Base-by-base conservation (phyloP, 345 rosid species). In the Hibiscus syriacus region DNA sequence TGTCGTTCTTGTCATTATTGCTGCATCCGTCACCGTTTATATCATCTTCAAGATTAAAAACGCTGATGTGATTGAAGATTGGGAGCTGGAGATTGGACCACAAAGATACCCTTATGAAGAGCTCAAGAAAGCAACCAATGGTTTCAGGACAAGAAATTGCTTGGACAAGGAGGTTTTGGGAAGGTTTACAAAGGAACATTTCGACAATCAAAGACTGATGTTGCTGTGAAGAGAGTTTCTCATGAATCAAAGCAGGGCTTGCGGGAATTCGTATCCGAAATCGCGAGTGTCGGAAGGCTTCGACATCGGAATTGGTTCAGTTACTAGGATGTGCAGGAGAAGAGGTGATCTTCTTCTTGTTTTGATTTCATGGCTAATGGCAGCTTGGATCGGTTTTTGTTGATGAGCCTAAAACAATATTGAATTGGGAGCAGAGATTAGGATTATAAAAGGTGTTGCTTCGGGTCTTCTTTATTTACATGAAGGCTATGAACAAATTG, bases 291-390 rank as follows among this genome's bases (percentile, higher is more conserved):
- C 1, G 99, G 99, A 26, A 87, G 93, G 73, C 91, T 94, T 79
- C 87, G 97, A 48, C 99, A 94, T 58, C 73, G 92, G 65, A 94
- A 94, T 66, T 91, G 70, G 99, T 89, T 3, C 99, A 86, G 74
- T 72, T 91, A 7, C 41, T 91, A 30, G 98, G 99, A 2, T 94
- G 96, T 89, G 97, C 50, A 84, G 96, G 20, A 70, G 82, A 29
- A 76, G 71, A 66, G 82, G 87, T 14, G 92, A 94, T 76, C 81
- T 94, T 60, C 75, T 89, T 66, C 80, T 94, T 9, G 95, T 94
- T 11, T 91, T 23, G 97, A 91, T 57, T 94, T 72, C 82, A 94
- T 94, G 97, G 76, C 92, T 13, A 89, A 91, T 70, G 97, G 99
- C 87, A 20, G n/a, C n/a, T n/a, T n/a, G n/a, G n/a, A n/a, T n/a